Evolutionary conservation across 2,329 filamentous ascomycete species (phyloP).

Genomic region (Lecanicillium sp.): DNA sequence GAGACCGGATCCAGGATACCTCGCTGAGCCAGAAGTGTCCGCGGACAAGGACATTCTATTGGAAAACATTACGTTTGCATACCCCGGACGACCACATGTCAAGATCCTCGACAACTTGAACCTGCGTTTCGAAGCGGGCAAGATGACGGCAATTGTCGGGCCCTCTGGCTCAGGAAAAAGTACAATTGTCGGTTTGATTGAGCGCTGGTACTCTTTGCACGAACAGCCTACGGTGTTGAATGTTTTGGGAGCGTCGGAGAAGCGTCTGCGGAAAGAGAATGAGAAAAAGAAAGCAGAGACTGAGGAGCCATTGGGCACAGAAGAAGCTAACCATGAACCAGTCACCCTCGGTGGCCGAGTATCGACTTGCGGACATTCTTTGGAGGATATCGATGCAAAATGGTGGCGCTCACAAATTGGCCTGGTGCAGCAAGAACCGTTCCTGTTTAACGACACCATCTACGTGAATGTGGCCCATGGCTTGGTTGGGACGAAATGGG

Average conservation of each 20-base stretch:
- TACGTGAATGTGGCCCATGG: slow-evolving; percentile 58
- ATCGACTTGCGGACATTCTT: slow-evolving; percentile 14
- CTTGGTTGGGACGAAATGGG: slow-evolving; percentile 46
- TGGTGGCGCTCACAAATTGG: slow-evolving; percentile 42
- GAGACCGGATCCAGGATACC: slow-evolving; percentile 28
- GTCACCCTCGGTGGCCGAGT: slow-evolving; percentile 19
- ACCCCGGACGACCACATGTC: slow-evolving; percentile 59
- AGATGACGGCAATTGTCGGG: slow-evolving; percentile 68
- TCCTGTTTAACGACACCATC: slow-evolving; percentile 45
- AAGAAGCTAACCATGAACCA: no score
- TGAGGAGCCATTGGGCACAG: no score
- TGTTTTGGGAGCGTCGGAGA: no score
- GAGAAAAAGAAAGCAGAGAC: no score
- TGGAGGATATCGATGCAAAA: slow-evolving; percentile 24
- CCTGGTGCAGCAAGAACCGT: slow-evolving; percentile 48
- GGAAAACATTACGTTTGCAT: slow-evolving; percentile 63
- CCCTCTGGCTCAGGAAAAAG: slow-evolving; percentile 69
- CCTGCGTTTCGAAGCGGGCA: slow-evolving; percentile 54
- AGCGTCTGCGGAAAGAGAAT: no score
- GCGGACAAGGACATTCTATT: slow-evolving; percentile 41
- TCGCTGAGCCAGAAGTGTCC: slow-evolving; percentile 32
- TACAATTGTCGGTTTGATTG: slow-evolving; percentile 64
- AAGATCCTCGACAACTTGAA: slow-evolving; percentile 56
- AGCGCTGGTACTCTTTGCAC: slow-evolving; percentile 64
- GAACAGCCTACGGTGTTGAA: slow-evolving; percentile 47